phyloP scores from a whole-genome alignment of 768 basidiomycete genomes.

The Kwoniella europaea region DNA sequence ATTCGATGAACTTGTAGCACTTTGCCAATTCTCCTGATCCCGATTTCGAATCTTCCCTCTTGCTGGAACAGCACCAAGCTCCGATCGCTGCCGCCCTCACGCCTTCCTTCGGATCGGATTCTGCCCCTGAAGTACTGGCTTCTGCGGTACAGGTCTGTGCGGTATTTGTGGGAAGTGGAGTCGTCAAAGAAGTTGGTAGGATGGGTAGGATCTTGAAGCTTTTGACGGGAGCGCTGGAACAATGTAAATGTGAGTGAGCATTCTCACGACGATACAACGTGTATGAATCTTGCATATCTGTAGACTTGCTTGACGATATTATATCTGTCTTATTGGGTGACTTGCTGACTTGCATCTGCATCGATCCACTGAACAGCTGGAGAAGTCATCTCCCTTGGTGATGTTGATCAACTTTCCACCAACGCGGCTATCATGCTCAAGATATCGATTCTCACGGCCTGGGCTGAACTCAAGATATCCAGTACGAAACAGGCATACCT shows the following conservation, averaged over 20 bases:
- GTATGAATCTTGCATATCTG: neutral
- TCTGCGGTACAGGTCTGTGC: constrained; percentile 92
- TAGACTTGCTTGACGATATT: too few relatives aligned
- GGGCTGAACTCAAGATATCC: constrained; percentile 89
- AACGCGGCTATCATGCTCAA: constrained; percentile 95
- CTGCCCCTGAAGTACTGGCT: constrained; percentile 91
- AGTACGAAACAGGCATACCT: constrained; percentile 76
- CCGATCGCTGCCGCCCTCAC: constrained; percentile 97
- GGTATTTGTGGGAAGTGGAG: constrained; percentile 90
- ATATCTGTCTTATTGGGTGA: constrained; percentile 1
- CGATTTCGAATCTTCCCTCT: constrained; percentile 83
- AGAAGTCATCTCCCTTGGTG: constrained; percentile 82
- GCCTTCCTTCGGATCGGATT: constrained; percentile 92
- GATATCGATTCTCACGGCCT: constrained; percentile 88
- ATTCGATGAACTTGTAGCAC: constrained; percentile 62
- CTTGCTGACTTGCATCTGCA: neutral
- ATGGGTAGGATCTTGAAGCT: constrained; percentile 96
- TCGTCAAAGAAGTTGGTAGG: constrained; percentile 82
- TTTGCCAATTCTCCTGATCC: constrained; percentile 88
- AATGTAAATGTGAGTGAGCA: constrained; percentile 73
- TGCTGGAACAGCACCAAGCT: constrained; percentile 96
- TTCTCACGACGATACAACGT: too few relatives aligned
- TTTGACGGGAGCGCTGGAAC: constrained; percentile 82
- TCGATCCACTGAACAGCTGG: constrained; percentile 64
- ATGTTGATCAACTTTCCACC: constrained; percentile 81